Evolutionary conservation across 73 alveolate species (phyloP).

Genomic region (Symbiodinium pilosum): DNA sequence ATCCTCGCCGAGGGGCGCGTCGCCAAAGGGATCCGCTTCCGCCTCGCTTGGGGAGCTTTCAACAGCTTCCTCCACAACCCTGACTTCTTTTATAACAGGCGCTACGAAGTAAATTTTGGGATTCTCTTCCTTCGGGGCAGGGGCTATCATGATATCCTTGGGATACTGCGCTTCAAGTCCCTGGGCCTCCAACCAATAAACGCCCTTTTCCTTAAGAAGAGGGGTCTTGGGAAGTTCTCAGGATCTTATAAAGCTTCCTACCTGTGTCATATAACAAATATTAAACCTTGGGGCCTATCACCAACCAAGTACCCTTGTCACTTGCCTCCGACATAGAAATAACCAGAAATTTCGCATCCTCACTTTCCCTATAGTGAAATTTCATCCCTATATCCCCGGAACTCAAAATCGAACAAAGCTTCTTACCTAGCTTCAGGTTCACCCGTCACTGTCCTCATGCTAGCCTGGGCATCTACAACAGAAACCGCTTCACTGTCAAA

Average conservation of each 20-base stretch:
- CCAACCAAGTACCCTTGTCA: background rate
- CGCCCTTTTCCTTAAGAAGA: background rate
- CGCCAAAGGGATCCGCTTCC: background rate
- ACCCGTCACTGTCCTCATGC: background rate
- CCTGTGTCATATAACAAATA: background rate
- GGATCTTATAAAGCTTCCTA: background rate
- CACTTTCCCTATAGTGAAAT: background rate
- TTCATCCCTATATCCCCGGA: background rate
- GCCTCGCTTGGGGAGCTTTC: background rate
- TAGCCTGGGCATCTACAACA: background rate
- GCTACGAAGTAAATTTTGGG: too few species aligned
- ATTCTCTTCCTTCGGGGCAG: background rate
- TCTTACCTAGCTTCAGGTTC: background rate
- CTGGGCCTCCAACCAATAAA: background rate
- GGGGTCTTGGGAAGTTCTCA: background rate
- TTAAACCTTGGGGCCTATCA: background rate
- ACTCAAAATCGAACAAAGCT: background rate
- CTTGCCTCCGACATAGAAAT: background rate
- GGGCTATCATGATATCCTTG: too few species aligned
- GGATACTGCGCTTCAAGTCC: too few species aligned
- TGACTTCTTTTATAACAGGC: too few species aligned
- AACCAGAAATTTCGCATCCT: constrained; percentile 17
- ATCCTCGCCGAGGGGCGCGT: background rate
- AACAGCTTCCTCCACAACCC: background rate
- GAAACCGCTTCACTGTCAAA: background rate